These are phyloP conservation scores for Candida chilensis DNA, from an alignment of 805 yeast species.

Conservation along the genomic window DNA sequence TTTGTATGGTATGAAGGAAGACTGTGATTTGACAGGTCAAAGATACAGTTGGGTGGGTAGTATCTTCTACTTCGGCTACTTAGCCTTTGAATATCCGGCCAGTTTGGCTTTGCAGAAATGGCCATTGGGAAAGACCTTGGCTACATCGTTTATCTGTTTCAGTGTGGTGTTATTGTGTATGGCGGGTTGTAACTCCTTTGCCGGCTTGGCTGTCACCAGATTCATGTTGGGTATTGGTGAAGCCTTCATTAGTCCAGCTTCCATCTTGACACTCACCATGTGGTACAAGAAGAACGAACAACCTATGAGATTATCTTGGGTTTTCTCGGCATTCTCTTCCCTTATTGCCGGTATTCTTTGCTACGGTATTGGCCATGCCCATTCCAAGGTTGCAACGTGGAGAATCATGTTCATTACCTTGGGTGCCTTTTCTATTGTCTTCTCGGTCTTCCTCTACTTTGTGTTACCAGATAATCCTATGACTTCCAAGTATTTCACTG, in stretches of 20 bases:
- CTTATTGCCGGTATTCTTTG: neutral
- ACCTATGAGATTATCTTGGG: slow-evolving; percentile 1
- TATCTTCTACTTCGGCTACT: neutral
- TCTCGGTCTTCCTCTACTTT: slow-evolving; percentile 8
- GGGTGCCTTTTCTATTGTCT: slow-evolving; percentile 11
- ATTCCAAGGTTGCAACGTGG: slow-evolving; percentile 7
- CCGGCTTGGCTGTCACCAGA: slow-evolving; percentile 4
- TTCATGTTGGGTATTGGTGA: slow-evolving; percentile 9
- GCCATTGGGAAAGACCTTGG: slow-evolving; percentile 8
- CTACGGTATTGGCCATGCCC: slow-evolving; percentile 2
- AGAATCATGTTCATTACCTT: slow-evolving; percentile 10
- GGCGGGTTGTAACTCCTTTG: slow-evolving; percentile 6
- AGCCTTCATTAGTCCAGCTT: slow-evolving; percentile 3
- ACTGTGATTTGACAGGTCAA: slow-evolving; percentile 13
- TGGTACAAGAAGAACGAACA: too few species aligned
- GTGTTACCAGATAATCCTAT: slow-evolving; percentile 15
- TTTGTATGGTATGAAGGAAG: slow-evolving; percentile 22
- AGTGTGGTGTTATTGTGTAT: slow-evolving; percentile 7
- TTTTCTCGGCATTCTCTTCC: slow-evolving; percentile 7
- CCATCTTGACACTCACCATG: too few species aligned
- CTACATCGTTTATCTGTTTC: slow-evolving; percentile 7
- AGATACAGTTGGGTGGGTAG: slow-evolving; percentile 9
- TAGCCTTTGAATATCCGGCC: neutral
- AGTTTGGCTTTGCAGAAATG: slow-evolving; percentile 4
- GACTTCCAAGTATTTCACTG: slow-evolving; percentile 9